phyloP scores from a whole-genome alignment of 306 rosid species.

The Gastrolobium bilobum region DNA sequence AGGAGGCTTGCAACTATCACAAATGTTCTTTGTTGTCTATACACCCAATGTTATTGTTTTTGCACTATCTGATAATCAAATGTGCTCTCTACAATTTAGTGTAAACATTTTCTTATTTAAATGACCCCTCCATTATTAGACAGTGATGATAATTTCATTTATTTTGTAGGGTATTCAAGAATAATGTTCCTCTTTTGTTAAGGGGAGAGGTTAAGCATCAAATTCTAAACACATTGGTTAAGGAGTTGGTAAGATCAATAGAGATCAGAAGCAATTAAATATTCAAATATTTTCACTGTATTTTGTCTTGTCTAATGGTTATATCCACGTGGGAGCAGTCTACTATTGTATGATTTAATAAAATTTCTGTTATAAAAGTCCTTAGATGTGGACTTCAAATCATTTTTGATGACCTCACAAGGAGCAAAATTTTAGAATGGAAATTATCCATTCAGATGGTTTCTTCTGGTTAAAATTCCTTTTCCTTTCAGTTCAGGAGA shows the following conservation, averaged over 20 bases:
- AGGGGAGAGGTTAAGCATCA: constrained; percentile 66
- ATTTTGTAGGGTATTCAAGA: constrained; percentile 85
- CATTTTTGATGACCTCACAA: neutral
- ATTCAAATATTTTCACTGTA: constrained; percentile 3
- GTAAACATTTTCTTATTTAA: constrained; percentile 20
- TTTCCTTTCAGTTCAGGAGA: neutral
- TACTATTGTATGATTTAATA: constrained; percentile 4
- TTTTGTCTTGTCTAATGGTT: constrained; percentile 35
- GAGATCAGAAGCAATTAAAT: constrained; percentile 37
- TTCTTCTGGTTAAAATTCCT: constrained; percentile 15
- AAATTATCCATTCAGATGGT: constrained; percentile 9
- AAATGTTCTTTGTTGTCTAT: constrained; percentile 29
- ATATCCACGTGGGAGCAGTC: neutral
- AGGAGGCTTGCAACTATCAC: neutral
- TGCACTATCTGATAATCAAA: constrained; percentile 25
- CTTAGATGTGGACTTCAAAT: constrained; percentile 9
- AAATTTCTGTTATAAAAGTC: neutral
- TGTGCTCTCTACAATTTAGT: constrained; percentile 28
- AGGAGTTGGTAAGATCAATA: constrained; percentile 74
- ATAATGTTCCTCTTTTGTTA: constrained; percentile 74
- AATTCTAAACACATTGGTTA: constrained; percentile 53
- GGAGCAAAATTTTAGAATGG: constrained; percentile 9
- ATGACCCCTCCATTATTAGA: constrained; percentile 28
- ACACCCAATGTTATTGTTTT: constrained; percentile 22
- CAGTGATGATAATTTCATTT: constrained; percentile 30